Evolutionary conservation across 352 stramenopile genomes (phyloP), one percentile per base, ranked within the genome.

Genomic region (Thalassiosira livingstoniorum): DNA sequence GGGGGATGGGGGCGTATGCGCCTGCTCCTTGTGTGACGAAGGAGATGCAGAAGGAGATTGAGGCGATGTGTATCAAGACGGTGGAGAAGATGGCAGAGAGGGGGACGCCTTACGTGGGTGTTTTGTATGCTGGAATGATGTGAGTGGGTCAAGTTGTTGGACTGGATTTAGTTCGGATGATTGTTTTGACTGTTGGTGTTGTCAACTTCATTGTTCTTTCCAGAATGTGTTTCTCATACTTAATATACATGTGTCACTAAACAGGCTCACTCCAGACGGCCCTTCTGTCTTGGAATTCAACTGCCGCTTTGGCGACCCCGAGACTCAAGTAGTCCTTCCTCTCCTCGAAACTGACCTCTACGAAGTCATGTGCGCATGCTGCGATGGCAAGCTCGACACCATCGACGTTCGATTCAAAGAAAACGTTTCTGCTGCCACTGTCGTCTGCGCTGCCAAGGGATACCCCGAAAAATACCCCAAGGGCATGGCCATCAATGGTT

Each of bases 71-170:
- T 79, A 89, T 92, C n/a, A 92, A 84, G 63, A 96, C 94, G 34
- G 92, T 97, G 21, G 80, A 92, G 35, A 96, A 95, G 74, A 96
- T 97, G 91, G 97, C 96, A 67, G 94, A 96, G 27, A 96, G 99
- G 71, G 98, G 98, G 32, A 98, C 95, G 80, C 97, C 97, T n/a
- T 99, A 99, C 89, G 95, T 99, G 25, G 98, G 98, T 57, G 95
- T 99, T 27, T 92, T 99, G 32, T 99, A 99, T 91, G 97, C 96
- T 39, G 98, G 98, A 61, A 99, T 99, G 90, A 99, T 99, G 97
- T 92, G 78, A 90, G 87, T 88, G 25, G 11, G 3, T 39, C 13
- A 51, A 51, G 47, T 58, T 7, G 21, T 58, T 5, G 7, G 47
- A 58, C 11, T 58, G n/a, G 5, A 58, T 29, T 15, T 15, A 58